Base-by-base conservation (phyloP, 2,329 filamentous ascomycete genomes). In the Hypoxylon sp. region DNA sequence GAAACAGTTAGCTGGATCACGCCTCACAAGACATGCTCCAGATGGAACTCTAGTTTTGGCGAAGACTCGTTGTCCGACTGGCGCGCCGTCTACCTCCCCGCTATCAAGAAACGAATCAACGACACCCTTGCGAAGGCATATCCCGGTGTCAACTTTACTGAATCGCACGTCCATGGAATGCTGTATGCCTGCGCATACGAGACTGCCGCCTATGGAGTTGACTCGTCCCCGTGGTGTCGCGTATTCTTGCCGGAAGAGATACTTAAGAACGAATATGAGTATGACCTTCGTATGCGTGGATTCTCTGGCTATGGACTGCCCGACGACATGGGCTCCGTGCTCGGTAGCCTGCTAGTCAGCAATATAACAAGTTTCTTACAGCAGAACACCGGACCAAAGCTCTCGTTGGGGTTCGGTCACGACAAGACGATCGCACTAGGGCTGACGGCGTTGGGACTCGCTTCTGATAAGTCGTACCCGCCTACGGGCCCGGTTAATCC, bases 151-250 rank as follows among this genome's bases (percentile, higher is more conserved):
- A 56, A 65, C 20, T 72, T 73, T 30, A 71, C 68, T 1, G 50
- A 66, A 0, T 52, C 28, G 5, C 68, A 71, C 22, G 58, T 66
- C 2, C 67, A 70, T 45, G 70, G 63, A 36, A 72, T 73, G 71
- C 24, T 73, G 6, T 72, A 67, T 20, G 70, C 69, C 8, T 73
- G 71, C 50, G 69, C 65, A 5, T 73, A 73, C 24, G 71, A 65
- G 20, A 73, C 71, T 1, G 65, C 71, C 1, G 67, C 59, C 3
- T 56, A 63, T 30, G 71, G 71, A 11, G 40, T 66, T 4, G 65
- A 53, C 8, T 67, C 63, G 1, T 71, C 71, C 0, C 69, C 69
- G 1, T 73, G 71, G 71, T 72, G 71, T 16, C 42, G 50, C n/a
- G 56, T 71, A 1, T 73, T 73, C 22, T 40, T 52, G 7, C 65